Evolutionary conservation across 768 basidiomycete species (phyloP).

Genomic region (Albatrellus ellisii): DNA sequence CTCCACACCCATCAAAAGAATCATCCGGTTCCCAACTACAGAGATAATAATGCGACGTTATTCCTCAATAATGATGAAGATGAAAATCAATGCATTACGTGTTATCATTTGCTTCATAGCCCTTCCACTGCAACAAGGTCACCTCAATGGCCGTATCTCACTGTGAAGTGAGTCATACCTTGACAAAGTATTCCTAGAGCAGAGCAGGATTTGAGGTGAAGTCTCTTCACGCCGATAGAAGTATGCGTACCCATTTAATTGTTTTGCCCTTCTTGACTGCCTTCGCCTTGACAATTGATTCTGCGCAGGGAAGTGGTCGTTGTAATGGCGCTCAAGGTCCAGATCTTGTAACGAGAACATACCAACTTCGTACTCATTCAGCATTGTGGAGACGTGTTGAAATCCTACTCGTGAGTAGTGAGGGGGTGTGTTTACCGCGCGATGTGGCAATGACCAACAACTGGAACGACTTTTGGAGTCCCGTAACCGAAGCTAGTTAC

Average conservation of each 20-base stretch:
- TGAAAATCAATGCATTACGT: constrained; percentile 5
- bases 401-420: too few species aligned
- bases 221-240: neutral
- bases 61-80: neutral
- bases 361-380: constrained; percentile 14
- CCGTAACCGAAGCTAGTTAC: too few species aligned
- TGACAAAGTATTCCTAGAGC: constrained; percentile 11
- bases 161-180: constrained; percentile 2
- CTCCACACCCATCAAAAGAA: constrained; percentile 10
- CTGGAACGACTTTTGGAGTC: too few species aligned
- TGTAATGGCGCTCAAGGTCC: neutral
- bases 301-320: neutral
- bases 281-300: constrained; percentile 12
- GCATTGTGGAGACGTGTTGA: constrained; percentile 2
- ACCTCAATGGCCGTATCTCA: neutral
- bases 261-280: constrained; percentile 13
- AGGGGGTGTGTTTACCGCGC: too few species aligned
- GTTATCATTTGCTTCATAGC: constrained; percentile 9
- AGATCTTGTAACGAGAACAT: neutral
- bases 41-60: neutral
- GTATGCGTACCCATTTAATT: constrained; percentile 11
- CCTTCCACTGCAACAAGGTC: constrained; percentile 10
- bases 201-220: neutral
- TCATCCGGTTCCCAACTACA: constrained; percentile 12
- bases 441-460: too few species aligned